phyloP scores from a whole-genome alignment of 2,329 filamentous ascomycete genomes.

The Apiospora malaysiana region DNA sequence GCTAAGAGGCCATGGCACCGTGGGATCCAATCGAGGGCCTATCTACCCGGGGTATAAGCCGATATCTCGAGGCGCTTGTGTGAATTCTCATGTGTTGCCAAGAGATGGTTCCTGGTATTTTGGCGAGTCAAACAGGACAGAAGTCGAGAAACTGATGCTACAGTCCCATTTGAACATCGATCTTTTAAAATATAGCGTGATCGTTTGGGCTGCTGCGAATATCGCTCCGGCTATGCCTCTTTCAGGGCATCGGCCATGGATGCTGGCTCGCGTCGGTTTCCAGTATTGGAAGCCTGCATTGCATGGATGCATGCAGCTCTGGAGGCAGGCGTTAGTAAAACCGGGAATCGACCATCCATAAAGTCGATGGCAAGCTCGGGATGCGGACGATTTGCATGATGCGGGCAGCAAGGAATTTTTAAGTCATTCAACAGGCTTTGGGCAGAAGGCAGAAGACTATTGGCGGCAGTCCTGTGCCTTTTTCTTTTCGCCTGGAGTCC shows the following conservation, averaged over 20 bases:
- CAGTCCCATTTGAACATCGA: conserved; percentile 2
- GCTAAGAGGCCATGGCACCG: neutral
- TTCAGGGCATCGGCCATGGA: neutral
- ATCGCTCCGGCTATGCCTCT: conserved; percentile 5
- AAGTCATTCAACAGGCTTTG: conserved; percentile 5
- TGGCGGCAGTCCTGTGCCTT: neutral
- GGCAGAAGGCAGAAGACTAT: neutral
- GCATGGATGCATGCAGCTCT: neutral
- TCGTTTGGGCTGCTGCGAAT: neutral
- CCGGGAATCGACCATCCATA: conserved; percentile 8
- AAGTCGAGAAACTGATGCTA: neutral
- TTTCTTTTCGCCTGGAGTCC: conserved; percentile 13
- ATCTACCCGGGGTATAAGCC: neutral
- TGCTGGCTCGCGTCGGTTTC: neutral
- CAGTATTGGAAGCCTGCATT: neutral
- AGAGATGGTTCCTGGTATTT: conserved; percentile 4
- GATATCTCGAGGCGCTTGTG: neutral
- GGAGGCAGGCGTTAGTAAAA: neutral
- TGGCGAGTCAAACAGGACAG: conserved; percentile 10
- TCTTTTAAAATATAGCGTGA: neutral
- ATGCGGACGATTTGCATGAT: conserved; percentile 1
- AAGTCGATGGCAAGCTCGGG: neutral
- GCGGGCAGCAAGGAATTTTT: conserved; percentile 1
- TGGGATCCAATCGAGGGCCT: neutral
- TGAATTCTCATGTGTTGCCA: neutral